Conservation (phyloP, 192 early-diverging fungal species). For the Coemansia sp. region DNA sequence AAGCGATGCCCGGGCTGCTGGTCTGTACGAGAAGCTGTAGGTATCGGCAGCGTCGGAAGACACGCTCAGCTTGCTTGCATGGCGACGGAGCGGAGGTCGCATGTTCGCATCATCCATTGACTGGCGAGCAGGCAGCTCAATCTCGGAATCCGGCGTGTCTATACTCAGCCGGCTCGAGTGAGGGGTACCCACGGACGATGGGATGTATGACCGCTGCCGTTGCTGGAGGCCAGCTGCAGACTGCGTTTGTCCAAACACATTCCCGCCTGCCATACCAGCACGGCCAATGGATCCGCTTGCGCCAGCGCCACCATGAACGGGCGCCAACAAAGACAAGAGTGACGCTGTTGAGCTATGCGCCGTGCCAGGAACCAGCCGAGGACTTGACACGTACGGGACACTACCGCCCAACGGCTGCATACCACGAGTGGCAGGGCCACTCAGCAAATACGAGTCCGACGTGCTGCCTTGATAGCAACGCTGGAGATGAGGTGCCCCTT, state of each 20-base stretch:
- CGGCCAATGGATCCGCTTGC: constrained; percentile 30
- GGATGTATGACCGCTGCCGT: constrained; percentile 37
- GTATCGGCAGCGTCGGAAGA: constrained; percentile 32
- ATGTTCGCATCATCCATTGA: constrained; percentile 39
- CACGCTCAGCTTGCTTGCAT: constrained; percentile 39
- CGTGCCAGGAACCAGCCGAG: constrained; percentile 24
- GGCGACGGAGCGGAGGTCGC: constrained; percentile 32
- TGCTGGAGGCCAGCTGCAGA: constrained; percentile 1
- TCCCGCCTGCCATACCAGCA: constrained; percentile 2
- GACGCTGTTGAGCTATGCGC: constrained; percentile 42
- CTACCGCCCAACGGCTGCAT: constrained; percentile 11
- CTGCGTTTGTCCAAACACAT: neutral
- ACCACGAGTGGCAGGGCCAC: constrained; percentile 2
- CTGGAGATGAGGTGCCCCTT: constrained; percentile 2
- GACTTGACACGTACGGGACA: constrained; percentile 25
- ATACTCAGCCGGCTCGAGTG: constrained; percentile 26
- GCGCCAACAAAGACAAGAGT: constrained; percentile 23
- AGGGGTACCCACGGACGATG: constrained; percentile 3
- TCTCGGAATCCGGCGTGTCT: constrained; percentile 29
- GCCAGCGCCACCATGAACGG: constrained; percentile 12
- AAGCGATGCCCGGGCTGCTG: constrained; percentile 28
- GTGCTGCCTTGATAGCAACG: constrained; percentile 6
- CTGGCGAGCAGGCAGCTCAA: constrained; percentile 36
- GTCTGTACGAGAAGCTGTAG: constrained; percentile 2
- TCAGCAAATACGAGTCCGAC: constrained; percentile 8